A percentile compares a stretch with the other conserved stretches of the same genome.
Conservation (phyloP, 2,329 filamentous ascomycete species). For the Talaromyces verruculosus region DNA sequence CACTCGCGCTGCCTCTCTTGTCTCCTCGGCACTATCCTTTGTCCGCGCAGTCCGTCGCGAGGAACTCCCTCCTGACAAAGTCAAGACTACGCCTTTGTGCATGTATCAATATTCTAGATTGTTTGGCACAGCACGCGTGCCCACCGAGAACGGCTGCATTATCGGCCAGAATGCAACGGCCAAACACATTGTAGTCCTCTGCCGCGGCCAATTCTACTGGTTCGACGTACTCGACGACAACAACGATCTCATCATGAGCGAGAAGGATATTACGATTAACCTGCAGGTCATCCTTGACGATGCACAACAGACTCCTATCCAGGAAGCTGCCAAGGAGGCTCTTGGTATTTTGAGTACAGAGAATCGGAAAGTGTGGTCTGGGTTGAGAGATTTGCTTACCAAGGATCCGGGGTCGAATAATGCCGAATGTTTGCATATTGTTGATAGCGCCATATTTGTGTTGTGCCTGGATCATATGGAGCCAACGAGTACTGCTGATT, state of each 20-base stretch:
- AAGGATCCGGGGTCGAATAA: constrained; percentile 89
- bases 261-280: constrained; percentile 89
- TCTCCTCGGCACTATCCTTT: constrained; percentile 86
- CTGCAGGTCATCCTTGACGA: constrained; percentile 90
- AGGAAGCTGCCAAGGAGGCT: constrained; percentile 92
- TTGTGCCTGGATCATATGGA: constrained; percentile 92
- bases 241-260: constrained; percentile 93
- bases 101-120: constrained; percentile 98
- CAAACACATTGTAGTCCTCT: constrained; percentile 89
- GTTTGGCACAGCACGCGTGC: constrained; percentile 91
- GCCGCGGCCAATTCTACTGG: constrained; percentile 97
- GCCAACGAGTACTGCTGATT: constrained; percentile 72
- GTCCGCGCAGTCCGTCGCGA: constrained; percentile 90
- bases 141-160: constrained; percentile 90
- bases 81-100: constrained; percentile 81
- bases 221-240: constrained; percentile 96
- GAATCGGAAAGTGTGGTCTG: constrained; percentile 94
- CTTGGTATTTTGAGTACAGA: constrained; percentile 93
- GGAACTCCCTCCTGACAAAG: constrained; percentile 83
- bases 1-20: constrained; percentile 86
- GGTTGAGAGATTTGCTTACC: constrained; percentile 81
- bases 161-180: constrained; percentile 93
- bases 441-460: constrained; percentile 90
- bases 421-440: constrained; percentile 89
- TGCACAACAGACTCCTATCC: constrained; percentile 82